Conservation (phyloP, 2,329 filamentous ascomycete species). For the Penicillium sp. region DNA sequence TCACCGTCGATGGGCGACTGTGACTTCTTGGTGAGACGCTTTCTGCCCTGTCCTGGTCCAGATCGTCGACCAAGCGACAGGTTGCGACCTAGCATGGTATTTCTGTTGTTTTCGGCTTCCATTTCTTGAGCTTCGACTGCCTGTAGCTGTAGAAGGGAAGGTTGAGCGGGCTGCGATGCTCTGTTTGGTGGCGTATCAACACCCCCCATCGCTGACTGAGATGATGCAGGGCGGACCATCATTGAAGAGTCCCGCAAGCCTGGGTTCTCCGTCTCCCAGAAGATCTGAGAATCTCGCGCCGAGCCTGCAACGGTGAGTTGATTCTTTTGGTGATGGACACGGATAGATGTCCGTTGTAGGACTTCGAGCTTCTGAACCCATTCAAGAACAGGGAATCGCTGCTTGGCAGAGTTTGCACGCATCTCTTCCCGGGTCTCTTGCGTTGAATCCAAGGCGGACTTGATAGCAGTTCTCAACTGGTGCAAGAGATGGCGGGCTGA, state of each 20-base stretch:
- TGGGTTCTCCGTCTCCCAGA: conserved; percentile 6
- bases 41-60: conserved; percentile 19
- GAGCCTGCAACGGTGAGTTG: conserved; percentile 17
- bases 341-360: conserved; percentile 45
- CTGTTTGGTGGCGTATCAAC: conserved; percentile 2
- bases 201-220: neutral
- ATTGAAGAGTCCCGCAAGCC: conserved; percentile 6
- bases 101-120: conserved; percentile 5
- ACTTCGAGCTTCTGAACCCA: conserved; percentile 66
- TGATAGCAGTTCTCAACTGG: conserved; percentile 64
- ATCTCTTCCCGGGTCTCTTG: conserved; percentile 58
- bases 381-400: conserved; percentile 66
- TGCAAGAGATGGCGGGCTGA: conserved; percentile 62
- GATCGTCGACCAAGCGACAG: conserved; percentile 17
- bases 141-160: conserved; percentile 10
- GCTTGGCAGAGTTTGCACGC: conserved; percentile 63
- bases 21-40: conserved; percentile 13
- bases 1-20: conserved; percentile 15
- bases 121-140: conserved; percentile 6
- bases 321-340: no score
- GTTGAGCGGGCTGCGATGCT: conserved; percentile 2
- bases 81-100: conserved; percentile 6
- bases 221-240: neutral
- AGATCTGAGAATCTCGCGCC: conserved; percentile 34
- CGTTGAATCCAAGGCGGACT: conserved; percentile 60